Conservation (phyloP, 2,329 filamentous ascomycete species). For the Neobulgaria alba region DNA sequence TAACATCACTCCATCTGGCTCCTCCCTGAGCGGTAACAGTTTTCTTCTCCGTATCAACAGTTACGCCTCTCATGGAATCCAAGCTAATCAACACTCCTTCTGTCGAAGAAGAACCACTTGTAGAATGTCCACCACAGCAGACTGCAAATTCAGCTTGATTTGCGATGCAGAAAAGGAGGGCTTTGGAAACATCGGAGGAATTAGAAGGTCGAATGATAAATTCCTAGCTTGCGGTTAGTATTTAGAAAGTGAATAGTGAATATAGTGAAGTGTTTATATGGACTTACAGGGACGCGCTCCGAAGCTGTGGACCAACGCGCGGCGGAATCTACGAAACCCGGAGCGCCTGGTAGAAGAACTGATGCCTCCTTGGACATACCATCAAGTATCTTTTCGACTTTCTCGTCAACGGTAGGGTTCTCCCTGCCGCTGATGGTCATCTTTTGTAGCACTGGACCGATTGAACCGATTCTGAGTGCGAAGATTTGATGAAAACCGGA, state of each 20-base stretch:
- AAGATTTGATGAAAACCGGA: too few relatives aligned
- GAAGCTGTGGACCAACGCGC: conserved; percentile 18
- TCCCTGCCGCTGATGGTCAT: too few relatives aligned
- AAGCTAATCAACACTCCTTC: conserved; percentile 11
- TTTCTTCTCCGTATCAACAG: conserved; percentile 11
- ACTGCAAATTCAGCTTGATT: conserved; percentile 13
- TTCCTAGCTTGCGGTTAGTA: conserved; percentile 9
- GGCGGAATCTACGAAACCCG: conserved; percentile 14
- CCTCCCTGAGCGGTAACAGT: conserved; percentile 18
- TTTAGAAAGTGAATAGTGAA: too few relatives aligned
- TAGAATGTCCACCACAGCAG: conserved; percentile 14
- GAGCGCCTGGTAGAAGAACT: conserved; percentile 11
- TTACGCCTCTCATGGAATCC: conserved; percentile 11
- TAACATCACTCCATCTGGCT: conserved; percentile 19
- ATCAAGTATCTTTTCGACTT: too few relatives aligned
- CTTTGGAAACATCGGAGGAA: conserved; percentile 12
- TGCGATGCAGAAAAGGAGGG: conserved; percentile 11
- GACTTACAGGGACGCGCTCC: conserved; percentile 16
- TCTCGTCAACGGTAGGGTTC: too few relatives aligned
- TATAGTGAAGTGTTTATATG: neutral
- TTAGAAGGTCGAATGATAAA: conserved; percentile 15
- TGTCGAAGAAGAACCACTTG: conserved; percentile 15
- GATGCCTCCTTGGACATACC: neutral
- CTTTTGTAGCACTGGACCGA: too few relatives aligned
- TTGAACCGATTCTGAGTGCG: too few relatives aligned